These are phyloP conservation scores for Cercospora janseana DNA, from an alignment of 2,329 filamentous ascomycete species.

Conservation along the genomic window DNA sequence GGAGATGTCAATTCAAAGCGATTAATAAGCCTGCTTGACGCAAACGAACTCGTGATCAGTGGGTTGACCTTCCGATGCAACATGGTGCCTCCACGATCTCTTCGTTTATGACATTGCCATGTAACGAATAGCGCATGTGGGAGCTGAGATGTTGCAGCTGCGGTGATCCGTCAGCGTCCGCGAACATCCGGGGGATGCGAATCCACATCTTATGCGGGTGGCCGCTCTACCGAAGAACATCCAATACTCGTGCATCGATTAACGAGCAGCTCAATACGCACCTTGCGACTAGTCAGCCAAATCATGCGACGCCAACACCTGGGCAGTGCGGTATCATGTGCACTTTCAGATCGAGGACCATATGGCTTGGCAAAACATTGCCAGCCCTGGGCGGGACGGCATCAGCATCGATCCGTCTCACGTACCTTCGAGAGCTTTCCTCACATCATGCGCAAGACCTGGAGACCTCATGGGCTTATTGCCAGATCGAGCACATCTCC, in stretches of 20 bases:
- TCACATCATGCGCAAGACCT: conserved; percentile 2
- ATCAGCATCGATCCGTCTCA: conserved; percentile 11
- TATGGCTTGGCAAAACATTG: conserved; percentile 7
- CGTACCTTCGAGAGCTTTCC: conserved; percentile 5
- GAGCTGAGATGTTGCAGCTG: conserved; percentile 9
- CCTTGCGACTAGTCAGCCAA: too few species aligned
- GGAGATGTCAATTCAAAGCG: too few species aligned
- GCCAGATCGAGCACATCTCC: conserved; percentile 1
- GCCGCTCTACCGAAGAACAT: background rate
- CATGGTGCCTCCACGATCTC: too few species aligned
- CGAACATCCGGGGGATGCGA: conserved; percentile 5
- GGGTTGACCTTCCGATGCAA: too few species aligned
- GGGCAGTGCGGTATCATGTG: too few species aligned
- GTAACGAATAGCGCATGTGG: background rate
- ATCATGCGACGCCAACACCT: too few species aligned
- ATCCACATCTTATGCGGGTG: conserved; percentile 3
- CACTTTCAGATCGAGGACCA: conserved; percentile 4
- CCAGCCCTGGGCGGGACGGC: conserved; percentile 1
- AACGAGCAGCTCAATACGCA: background rate
- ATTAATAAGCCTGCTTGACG: too few species aligned
- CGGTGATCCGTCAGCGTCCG: conserved; percentile 10
- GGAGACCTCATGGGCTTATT: background rate
- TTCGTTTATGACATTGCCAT: background rate
- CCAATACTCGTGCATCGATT: background rate
- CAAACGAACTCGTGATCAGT: too few species aligned